Conservation (phyloP, 164 flowering plant species). For the Kingdonia uniflora region DNA sequence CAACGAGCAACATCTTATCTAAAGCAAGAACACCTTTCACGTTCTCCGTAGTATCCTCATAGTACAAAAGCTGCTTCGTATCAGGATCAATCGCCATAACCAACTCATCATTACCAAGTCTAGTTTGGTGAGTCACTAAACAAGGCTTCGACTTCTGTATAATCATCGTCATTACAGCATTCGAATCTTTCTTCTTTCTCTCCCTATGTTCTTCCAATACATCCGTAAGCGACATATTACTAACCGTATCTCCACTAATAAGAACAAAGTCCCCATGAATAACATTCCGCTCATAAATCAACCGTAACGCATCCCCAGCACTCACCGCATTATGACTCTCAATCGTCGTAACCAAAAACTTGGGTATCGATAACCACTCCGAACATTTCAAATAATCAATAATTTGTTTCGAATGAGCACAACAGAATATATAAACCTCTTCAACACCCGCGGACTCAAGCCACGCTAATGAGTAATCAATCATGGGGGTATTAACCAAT, state of each 20-base stretch:
- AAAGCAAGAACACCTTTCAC: constrained; percentile 50
- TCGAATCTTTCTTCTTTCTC: constrained; percentile 67
- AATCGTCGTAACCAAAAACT: constrained; percentile 56
- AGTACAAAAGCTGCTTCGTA: constrained; percentile 73
- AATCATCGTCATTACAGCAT: constrained; percentile 95
- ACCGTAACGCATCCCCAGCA: constrained; percentile 92
- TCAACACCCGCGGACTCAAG: constrained; percentile 94
- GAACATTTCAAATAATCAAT: constrained; percentile 63
- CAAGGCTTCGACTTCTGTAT: constrained; percentile 76
- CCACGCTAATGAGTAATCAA: constrained; percentile 87
- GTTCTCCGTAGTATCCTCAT: constrained; percentile 64
- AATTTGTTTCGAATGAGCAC: constrained; percentile 88
- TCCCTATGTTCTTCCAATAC: constrained; percentile 84
- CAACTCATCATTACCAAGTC: constrained; percentile 90
- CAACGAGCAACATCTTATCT: constrained; percentile 57
- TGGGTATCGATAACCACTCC: constrained; percentile 64
- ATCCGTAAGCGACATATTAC: constrained; percentile 80
- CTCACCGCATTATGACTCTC: constrained; percentile 71
- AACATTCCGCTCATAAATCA: constrained; percentile 81
- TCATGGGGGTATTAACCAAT: constrained; percentile 84
- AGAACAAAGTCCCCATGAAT: constrained; percentile 90
- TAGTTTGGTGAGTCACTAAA: constrained; percentile 58
- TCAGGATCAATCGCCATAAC: constrained; percentile 80
- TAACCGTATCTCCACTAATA: constrained; percentile 86
- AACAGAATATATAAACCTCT: constrained; percentile 89